phyloP scores from a whole-genome alignment of 2,329 filamentous ascomycete species.

The Atkinsonella hypoxylon region DNA sequence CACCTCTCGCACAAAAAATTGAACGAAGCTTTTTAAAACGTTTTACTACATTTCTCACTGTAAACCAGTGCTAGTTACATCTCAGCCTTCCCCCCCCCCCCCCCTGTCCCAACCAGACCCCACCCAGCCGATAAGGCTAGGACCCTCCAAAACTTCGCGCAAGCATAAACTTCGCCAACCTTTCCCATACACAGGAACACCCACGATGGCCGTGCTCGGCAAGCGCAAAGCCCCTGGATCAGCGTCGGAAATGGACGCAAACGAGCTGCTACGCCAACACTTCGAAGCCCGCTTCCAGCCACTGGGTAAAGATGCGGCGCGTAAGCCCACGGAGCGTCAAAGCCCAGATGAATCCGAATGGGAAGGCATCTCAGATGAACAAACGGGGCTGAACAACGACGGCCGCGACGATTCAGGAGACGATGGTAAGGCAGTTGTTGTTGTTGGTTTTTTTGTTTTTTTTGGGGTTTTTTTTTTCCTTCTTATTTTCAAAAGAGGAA shows the following conservation, averaged over 20 bases:
- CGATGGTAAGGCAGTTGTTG: too few species aligned
- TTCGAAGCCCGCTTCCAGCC: slow-evolving; percentile 86
- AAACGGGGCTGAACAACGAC: slow-evolving; percentile 15
- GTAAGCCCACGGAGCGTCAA: too few species aligned
- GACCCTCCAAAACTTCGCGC: background rate
- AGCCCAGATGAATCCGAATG: slow-evolving; percentile 2
- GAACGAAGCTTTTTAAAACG: too few species aligned
- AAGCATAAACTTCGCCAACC: background rate
- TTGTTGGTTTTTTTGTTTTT: too few species aligned
- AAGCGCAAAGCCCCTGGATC: slow-evolving; percentile 33
- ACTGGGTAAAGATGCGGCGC: slow-evolving; percentile 29
- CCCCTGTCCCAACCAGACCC: background rate
- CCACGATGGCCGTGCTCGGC: slow-evolving; percentile 32
- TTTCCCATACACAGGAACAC: background rate
- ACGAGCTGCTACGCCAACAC: slow-evolving; percentile 67
- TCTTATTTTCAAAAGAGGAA: too few species aligned
- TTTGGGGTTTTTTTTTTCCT: too few species aligned
- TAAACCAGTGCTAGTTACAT: too few species aligned
- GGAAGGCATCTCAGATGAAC: slow-evolving; percentile 14
- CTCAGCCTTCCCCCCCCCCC: background rate
- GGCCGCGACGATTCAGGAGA: slow-evolving; percentile 24
- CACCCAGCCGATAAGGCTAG: background rate
- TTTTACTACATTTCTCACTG: too few species aligned
- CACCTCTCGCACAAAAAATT: too few species aligned
- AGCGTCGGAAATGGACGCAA: slow-evolving; percentile 39